Evolutionary conservation across 768 basidiomycete genomes (phyloP).

Genomic region (Thelephora ganbajun): DNA sequence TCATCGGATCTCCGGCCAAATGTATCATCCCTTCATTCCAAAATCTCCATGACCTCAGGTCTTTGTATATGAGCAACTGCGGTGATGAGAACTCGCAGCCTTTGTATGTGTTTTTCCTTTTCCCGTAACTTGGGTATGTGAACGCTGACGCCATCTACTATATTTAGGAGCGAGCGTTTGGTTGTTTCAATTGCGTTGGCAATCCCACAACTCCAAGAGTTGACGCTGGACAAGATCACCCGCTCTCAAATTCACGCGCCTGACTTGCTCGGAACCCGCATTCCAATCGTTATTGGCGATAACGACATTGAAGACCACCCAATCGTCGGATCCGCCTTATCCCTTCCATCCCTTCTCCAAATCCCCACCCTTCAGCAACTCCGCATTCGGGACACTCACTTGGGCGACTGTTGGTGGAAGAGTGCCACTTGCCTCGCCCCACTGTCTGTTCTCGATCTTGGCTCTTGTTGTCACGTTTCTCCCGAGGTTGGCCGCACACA

Average conservation of each 20-base stretch:
- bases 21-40: slow-evolving; percentile 35
- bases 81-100: slow-evolving; percentile 21
- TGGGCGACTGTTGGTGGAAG: slow-evolving; percentile 49
- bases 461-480: slow-evolving; percentile 37
- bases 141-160: neutral
- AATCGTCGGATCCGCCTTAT: slow-evolving; percentile 38
- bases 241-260: slow-evolving; percentile 55
- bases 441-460: slow-evolving; percentile 41
- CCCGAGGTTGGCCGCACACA: slow-evolving; percentile 37
- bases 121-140: neutral
- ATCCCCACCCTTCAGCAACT: slow-evolving; percentile 48
- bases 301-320: slow-evolving; percentile 40
- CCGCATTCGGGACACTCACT: slow-evolving; percentile 55
- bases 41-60: slow-evolving; percentile 26
- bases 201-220: slow-evolving; percentile 36
- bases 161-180: slow-evolving; percentile 47
- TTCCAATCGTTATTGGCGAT: slow-evolving; percentile 52
- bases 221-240: slow-evolving; percentile 48
- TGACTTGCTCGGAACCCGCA: slow-evolving; percentile 37
- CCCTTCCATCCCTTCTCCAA: slow-evolving; percentile 50
- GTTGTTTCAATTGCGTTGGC: slow-evolving; percentile 56
- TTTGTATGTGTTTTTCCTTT: slow-evolving; percentile 18
- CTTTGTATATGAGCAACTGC: slow-evolving; percentile 33
- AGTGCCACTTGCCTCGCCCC: slow-evolving; percentile 33
- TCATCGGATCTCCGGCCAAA: slow-evolving; percentile 36